A percentile compares a stretch with the other conserved stretches of the same genome.
Evolutionary conservation across 106 monocot genomes (phyloP).

Genomic region (Dioscorea zingiberensis): DNA sequence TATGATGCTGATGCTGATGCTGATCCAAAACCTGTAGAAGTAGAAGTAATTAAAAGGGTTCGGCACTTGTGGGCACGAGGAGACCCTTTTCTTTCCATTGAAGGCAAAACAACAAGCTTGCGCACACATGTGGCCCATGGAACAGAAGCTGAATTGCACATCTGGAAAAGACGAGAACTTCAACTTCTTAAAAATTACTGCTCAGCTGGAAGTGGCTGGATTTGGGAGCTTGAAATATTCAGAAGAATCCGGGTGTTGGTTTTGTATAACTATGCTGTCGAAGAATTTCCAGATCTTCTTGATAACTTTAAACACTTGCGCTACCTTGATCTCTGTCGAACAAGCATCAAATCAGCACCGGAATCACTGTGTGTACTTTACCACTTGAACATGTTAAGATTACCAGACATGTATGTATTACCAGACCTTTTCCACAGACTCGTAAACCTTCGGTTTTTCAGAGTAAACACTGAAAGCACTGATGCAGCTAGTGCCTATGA

Average conservation of each 20-base stretch:
- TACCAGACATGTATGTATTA: background rate
- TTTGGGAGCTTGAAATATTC: background rate
- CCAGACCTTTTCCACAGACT: no score
- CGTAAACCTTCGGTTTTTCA: no score
- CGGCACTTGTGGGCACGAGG: background rate
- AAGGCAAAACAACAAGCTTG: background rate
- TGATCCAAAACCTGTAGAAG: no score
- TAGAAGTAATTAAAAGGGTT: no score
- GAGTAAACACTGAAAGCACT: no score
- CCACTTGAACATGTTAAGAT: background rate
- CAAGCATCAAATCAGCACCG: background rate
- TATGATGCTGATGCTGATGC: no score
- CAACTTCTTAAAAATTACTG: no score
- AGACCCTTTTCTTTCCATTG: background rate
- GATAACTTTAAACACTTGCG: conserved; percentile 28
- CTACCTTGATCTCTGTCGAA: conserved; percentile 16
- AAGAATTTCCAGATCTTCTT: conserved; percentile 9
- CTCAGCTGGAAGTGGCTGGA: no score
- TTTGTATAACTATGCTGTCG: background rate
- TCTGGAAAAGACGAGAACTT: no score
- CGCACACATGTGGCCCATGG: conserved; percentile 3
- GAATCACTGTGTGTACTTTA: background rate
- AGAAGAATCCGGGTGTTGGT: conserved; percentile 12
- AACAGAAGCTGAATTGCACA: no score
- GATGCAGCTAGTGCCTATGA: no score